Evolutionary conservation across 352 stramenopile species (phyloP).

Genomic region (Phytophthora pini): DNA sequence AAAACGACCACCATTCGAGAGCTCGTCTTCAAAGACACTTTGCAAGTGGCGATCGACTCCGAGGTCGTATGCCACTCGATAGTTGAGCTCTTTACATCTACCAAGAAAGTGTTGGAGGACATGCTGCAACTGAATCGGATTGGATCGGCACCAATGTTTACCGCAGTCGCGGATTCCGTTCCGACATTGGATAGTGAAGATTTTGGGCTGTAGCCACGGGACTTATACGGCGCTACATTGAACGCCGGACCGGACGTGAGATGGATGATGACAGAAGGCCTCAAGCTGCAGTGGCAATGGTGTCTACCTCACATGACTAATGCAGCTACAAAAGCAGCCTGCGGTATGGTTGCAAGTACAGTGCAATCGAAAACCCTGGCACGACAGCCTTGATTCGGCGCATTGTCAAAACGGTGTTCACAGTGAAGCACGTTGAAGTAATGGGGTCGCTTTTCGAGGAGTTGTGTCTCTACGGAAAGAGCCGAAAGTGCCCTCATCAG

Average conservation of each 20-base stretch:
- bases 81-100: conserved; percentile 9
- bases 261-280: conserved; percentile 15
- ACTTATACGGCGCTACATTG: background rate
- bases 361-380: conserved; percentile 10
- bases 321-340: conserved; percentile 10
- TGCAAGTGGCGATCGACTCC: conserved; percentile 3
- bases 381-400: conserved; percentile 15
- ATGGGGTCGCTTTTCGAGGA: conserved; percentile 14
- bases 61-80: conserved; percentile 5
- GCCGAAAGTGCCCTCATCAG: conserved; percentile 7
- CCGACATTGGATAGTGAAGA: conserved; percentile 11
- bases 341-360: conserved; percentile 11
- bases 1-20: conserved; percentile 15
- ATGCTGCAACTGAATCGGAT: conserved; percentile 2
- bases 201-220: conserved; percentile 13
- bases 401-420: conserved; percentile 16
- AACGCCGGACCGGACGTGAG: background rate
- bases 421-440: conserved; percentile 10
- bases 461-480: conserved; percentile 8
- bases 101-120: conserved; percentile 5
- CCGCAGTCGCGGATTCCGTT: conserved; percentile 15
- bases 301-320: conserved; percentile 17
- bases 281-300: background rate
- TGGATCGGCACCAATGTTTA: conserved; percentile 5
- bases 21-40: conserved; percentile 15